phyloP scores from a whole-genome alignment of 2,329 filamentous ascomycete genomes.

The Cryphonectria radicalis region DNA sequence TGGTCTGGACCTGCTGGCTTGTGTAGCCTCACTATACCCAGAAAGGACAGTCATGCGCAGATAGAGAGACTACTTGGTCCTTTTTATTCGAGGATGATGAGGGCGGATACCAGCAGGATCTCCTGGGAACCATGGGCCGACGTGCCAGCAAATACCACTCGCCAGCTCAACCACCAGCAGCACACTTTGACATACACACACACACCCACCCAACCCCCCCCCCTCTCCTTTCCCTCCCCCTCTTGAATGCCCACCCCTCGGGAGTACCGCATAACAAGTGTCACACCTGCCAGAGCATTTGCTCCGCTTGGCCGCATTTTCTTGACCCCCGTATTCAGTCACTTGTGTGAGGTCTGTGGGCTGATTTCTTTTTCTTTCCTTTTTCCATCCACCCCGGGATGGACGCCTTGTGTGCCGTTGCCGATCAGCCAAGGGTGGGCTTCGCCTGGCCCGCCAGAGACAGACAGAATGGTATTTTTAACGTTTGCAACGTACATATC shows the following conservation, averaged over 20 bases:
- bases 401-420: not conserved
- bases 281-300: not conserved
- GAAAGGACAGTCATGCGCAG: not conserved
- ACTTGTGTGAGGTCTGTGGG: not conserved
- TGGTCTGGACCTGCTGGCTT: not conserved
- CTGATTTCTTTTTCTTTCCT: not conserved
- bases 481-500: not conserved
- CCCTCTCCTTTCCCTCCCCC: no score
- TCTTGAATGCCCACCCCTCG: not conserved
- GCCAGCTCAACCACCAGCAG: not conserved
- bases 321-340: not conserved
- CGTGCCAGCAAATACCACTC: not conserved
- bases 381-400: not conserved
- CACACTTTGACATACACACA: not conserved
- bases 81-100: not conserved
- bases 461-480: no score
- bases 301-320: not conserved
- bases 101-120: slow-evolving; percentile 1
- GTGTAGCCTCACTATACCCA: not conserved
- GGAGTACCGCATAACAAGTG: not conserved
- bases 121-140: not conserved
- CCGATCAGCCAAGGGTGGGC: no score
- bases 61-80: not conserved
- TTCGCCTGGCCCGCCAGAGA: not conserved
- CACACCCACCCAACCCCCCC: no score